Percentiles rank a stretch among this genome's conserved stretches.
phyloP scores from a whole-genome alignment of 192 early-diverging fungal species.

The Coemansia sp. region DNA sequence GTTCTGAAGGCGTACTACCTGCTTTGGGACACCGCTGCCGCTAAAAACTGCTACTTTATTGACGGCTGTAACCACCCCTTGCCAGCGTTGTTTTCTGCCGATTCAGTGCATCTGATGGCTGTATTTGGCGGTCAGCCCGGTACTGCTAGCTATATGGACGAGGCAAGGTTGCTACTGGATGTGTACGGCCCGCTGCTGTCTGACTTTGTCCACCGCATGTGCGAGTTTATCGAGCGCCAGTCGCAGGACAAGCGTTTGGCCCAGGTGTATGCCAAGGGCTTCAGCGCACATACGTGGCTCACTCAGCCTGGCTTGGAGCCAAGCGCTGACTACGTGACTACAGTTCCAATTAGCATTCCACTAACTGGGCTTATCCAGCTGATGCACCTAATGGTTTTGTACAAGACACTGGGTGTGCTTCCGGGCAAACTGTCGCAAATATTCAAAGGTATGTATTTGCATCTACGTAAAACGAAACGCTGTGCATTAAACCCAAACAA shows the following conservation, averaged over 20 bases:
- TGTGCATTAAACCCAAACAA: conserved; percentile 36
- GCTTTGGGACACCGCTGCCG: background rate
- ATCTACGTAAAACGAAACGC: conserved; percentile 51
- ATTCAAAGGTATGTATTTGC: conserved; percentile 19
- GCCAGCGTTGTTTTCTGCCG: conserved; percentile 42
- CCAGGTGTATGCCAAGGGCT: conserved; percentile 58
- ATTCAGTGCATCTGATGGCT: conserved; percentile 62
- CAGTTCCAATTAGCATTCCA: conserved; percentile 71
- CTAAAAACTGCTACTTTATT: conserved; percentile 69
- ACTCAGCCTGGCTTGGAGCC: conserved; percentile 63
- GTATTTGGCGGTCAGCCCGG: conserved; percentile 95
- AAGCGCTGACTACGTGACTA: conserved; percentile 66
- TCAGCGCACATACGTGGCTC: conserved; percentile 80
- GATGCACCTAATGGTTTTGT: conserved; percentile 70
- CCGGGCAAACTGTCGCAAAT: background rate
- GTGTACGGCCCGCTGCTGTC: conserved; percentile 73
- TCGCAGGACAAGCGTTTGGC: conserved; percentile 56
- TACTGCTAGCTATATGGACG: conserved; percentile 78
- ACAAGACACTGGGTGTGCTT: conserved; percentile 56
- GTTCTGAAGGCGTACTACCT: conserved; percentile 24
- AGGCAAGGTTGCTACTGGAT: conserved; percentile 67
- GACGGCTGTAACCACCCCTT: background rate
- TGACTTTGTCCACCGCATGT: conserved; percentile 70
- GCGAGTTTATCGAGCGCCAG: conserved; percentile 59
- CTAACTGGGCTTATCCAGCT: conserved; percentile 88